Conservation (phyloP, 225 moss, liverwort and hornwort species). For the Physcomitrium patens region DNA sequence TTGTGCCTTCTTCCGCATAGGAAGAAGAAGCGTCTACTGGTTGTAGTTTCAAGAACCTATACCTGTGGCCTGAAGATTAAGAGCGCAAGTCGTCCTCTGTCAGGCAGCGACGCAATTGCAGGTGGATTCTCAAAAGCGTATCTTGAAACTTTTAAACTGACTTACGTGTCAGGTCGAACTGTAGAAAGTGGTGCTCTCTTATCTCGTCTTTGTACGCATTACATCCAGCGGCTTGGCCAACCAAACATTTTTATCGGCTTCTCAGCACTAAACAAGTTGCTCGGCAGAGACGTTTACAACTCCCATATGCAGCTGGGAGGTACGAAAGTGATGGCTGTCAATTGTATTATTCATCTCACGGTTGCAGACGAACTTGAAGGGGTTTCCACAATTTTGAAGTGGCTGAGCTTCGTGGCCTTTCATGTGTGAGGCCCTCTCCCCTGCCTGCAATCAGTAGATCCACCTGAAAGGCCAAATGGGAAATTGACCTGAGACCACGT, state of each 20-base stretch:
- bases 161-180: conserved; percentile 90
- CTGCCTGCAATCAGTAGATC: conserved; percentile 58
- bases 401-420: conserved; percentile 85
- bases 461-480: conserved; percentile 70
- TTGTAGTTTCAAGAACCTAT: conserved; percentile 87
- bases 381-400: conserved; percentile 76
- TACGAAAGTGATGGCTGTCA: conserved; percentile 96
- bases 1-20: conserved; percentile 81
- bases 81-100: conserved; percentile 61
- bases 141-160: conserved; percentile 87
- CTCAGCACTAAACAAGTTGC: conserved; percentile 87
- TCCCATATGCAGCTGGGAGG: conserved; percentile 99
- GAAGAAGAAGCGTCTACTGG: conserved; percentile 77
- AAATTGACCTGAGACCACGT: conserved; percentile 76
- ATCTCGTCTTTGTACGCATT: conserved; percentile 92
- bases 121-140: conserved; percentile 72
- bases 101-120: not conserved
- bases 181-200: conserved; percentile 95
- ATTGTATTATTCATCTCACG: conserved; percentile 88
- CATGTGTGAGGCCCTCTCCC: conserved; percentile 78
- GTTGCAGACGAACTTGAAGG: conserved; percentile 92
- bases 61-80: conserved; percentile 69
- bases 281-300: conserved; percentile 92
- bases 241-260: conserved; percentile 94
- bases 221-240: conserved; percentile 92